Percentiles rank a stretch among this genome's conserved stretches.
phyloP scores from a whole-genome alignment of 2,329 filamentous ascomycete genomes.

The Ceratocystis diversiconidia region DNA sequence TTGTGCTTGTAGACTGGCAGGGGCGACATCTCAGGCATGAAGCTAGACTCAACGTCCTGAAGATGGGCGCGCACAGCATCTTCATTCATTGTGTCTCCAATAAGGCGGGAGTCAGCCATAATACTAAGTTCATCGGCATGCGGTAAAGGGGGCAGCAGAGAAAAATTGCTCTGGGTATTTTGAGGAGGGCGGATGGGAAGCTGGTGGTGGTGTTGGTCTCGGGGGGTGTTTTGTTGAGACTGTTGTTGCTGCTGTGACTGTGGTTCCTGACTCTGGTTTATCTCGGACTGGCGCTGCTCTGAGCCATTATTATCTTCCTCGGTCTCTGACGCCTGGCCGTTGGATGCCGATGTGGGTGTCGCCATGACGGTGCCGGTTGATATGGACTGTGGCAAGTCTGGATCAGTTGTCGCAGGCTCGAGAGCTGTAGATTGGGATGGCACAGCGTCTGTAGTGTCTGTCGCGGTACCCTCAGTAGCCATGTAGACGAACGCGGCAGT shows the following conservation, averaged over 20 bases:
- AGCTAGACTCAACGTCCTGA: constrained; percentile 52
- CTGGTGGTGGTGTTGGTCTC: not conserved
- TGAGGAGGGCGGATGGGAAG: constrained; percentile 7
- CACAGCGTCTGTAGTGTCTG: not conserved
- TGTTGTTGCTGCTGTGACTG: not conserved
- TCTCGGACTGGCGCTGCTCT: constrained; percentile 4
- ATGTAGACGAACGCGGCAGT: not conserved
- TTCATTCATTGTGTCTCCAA: constrained; percentile 38
- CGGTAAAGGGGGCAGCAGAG: constrained; percentile 12
- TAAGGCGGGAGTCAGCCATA: constrained; percentile 22
- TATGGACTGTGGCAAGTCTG: not conserved
- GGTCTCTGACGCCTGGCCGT: not conserved
- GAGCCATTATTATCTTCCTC: not conserved
- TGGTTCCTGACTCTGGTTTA: not conserved
- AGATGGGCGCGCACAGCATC: constrained; percentile 42
- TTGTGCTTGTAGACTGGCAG: constrained; percentile 32
- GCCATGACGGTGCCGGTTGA: not conserved
- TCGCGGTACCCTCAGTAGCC: not conserved
- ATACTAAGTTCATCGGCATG: constrained; percentile 19
- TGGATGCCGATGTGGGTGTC: not conserved
- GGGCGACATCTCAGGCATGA: constrained; percentile 44
- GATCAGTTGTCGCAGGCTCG: not conserved
- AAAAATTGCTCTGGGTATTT: constrained; percentile 9
- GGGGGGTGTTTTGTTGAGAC: not conserved
- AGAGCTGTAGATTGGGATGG: not conserved